phyloP scores from a whole-genome alignment of 257 asterid genomes.

The Buddleja alternifolia region DNA sequence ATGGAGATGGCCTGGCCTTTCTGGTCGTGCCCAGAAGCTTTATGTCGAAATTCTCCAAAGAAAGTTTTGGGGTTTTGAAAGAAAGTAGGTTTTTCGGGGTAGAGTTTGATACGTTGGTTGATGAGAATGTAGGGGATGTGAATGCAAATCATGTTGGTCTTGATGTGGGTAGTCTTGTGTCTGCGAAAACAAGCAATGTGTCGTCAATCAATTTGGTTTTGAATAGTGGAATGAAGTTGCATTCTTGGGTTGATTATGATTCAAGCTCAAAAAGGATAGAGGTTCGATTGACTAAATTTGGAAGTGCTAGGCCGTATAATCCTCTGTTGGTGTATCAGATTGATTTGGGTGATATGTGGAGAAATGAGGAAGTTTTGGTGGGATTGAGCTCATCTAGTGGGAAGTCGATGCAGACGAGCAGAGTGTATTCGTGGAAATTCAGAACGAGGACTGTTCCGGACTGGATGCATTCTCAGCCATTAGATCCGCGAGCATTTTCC shows the following conservation, averaged over 20 bases:
- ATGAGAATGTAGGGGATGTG: constrained; percentile 51
- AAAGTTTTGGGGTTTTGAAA: constrained; percentile 47
- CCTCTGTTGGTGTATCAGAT: constrained; percentile 61
- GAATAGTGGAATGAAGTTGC: constrained; percentile 70
- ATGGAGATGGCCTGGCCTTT: constrained; percentile 68
- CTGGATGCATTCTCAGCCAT: constrained; percentile 76
- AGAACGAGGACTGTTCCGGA: constrained; percentile 57
- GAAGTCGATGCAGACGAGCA: constrained; percentile 56
- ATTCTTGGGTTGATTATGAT: constrained; percentile 80
- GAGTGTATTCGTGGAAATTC: constrained; percentile 71
- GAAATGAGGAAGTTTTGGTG: constrained; percentile 55
- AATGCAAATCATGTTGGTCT: constrained; percentile 66
- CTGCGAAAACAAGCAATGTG: constrained; percentile 56
- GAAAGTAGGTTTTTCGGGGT: constrained; percentile 56
- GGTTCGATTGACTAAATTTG: constrained; percentile 58
- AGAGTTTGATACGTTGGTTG: constrained; percentile 58
- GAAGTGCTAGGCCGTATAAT: constrained; percentile 52
- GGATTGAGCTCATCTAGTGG: constrained; percentile 75
- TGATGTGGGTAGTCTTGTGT: constrained; percentile 59
- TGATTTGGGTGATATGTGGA: constrained; percentile 76
- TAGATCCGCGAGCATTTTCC: constrained; percentile 48
- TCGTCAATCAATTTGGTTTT: constrained; percentile 55
- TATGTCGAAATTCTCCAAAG: constrained; percentile 36
- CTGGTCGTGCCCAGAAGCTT: constrained; percentile 50
- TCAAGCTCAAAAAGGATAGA: constrained; percentile 74